Percentiles rank a stretch among this genome's conserved stretches.
phyloP scores from a whole-genome alignment of 2,329 filamentous ascomycete species.

The Blastomyces gilchristii region DNA sequence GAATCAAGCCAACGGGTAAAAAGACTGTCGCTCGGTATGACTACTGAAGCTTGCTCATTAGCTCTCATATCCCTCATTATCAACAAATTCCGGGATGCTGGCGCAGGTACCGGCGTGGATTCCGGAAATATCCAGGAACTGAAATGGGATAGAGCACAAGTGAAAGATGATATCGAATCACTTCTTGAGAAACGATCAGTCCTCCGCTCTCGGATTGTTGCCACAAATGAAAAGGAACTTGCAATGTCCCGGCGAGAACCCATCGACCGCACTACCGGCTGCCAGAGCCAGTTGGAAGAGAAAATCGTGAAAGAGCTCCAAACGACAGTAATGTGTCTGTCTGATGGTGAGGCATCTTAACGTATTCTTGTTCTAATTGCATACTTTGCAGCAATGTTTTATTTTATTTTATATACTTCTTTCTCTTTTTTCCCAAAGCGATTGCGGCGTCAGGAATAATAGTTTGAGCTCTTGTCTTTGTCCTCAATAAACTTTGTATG shows the following conservation, averaged over 20 bases:
- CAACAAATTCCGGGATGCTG: constrained; percentile 51
- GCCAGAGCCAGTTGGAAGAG: constrained; percentile 61
- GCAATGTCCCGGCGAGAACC: constrained; percentile 45
- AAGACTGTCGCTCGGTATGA: constrained; percentile 58
- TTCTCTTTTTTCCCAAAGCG: neutral
- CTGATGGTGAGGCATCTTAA: constrained; percentile 26
- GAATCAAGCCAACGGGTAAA: constrained; percentile 31
- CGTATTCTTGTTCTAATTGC: constrained; percentile 11
- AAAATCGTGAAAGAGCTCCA: constrained; percentile 62
- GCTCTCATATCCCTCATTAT: constrained; percentile 66
- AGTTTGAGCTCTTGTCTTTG: neutral
- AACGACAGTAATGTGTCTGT: constrained; percentile 39
- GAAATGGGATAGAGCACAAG: constrained; percentile 59
- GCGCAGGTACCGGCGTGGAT: constrained; percentile 51
- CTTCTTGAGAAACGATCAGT: constrained; percentile 61
- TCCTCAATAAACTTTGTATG: neutral
- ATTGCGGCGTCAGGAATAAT: neutral
- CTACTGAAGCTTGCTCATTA: constrained; percentile 68
- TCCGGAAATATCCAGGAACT: constrained; percentile 57
- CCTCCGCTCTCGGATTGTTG: constrained; percentile 62
- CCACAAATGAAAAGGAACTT: constrained; percentile 61
- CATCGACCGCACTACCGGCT: constrained; percentile 32
- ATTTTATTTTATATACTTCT: too few species aligned
- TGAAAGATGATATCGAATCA: constrained; percentile 75
- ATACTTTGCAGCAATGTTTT: neutral